Base-by-base conservation (phyloP, 2,329 filamentous ascomycete genomes). In the Macrophomina phaseolina region DNA sequence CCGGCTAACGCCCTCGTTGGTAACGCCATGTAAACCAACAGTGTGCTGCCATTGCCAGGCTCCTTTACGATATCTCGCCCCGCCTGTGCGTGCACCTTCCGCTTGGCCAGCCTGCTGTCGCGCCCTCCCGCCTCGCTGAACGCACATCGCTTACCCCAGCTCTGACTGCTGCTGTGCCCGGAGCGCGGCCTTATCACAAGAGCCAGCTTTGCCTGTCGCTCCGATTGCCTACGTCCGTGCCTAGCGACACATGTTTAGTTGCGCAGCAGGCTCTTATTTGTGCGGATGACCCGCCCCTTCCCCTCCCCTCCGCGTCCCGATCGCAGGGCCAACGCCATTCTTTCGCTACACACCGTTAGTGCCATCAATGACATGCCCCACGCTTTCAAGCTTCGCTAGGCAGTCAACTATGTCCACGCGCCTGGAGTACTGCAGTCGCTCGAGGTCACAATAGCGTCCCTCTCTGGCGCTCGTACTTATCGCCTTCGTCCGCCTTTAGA, bases 61-160 rank as follows among this genome's bases (percentile, higher is more conserved):
- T 32, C 14, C 46, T 62, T 65, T 65, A 32, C 63, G 63, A 65
- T 32, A 34, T 42, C 63, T 65, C 63, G 49, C 42, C 63, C 58
- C 51, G 9, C 11, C 58, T 45, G 12, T 11, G 56, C 45, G 36
- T 40, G 55, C 55, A 60, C n/a, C 9, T 49, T 62, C 58, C 58
- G 58, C 58, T 62, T 62, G 58, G 58, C 28, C 45, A 9, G 45
- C 30, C 30, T 7, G 6, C 11, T 11, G 36, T 18, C 40, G 9
- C 58, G 45, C 18, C 16, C n/a, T 12, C 18, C 14, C 28, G 12
- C 49, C 34, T 14, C 28, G 28, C 49, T n/a, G 16, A 34, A 34
- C 16, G 40, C 55, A n/a, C 38, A 7, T 60, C 58, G 58, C 42
- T 28, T 62, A 16, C 40, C n/a, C n/a, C 32, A 23, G 23, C 23